phyloP scores from a whole-genome alignment of 2,329 filamentous ascomycete species.

The Talaromyces sp. region DNA sequence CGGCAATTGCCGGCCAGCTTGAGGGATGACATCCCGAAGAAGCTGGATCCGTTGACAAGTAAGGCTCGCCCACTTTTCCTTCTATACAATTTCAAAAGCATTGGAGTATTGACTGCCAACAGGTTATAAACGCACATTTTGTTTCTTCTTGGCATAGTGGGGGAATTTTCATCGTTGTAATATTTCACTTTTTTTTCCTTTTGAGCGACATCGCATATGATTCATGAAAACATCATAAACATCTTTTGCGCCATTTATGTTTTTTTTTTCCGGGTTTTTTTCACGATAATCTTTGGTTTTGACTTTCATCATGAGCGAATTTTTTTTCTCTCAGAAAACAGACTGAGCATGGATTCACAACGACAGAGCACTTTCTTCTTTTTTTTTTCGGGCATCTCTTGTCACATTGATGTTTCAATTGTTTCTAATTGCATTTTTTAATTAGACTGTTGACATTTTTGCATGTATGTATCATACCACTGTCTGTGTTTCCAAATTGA shows the following conservation, averaged over 20 bases:
- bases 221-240: neutral
- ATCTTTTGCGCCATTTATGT: neutral
- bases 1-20: slow-evolving; percentile 20
- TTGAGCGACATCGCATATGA: neutral
- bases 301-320: neutral
- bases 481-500: too few species aligned
- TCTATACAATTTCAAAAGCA: neutral
- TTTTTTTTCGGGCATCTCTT: neutral
- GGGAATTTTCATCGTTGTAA: neutral
- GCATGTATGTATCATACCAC: too few species aligned
- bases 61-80: neutral
- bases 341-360: neutral
- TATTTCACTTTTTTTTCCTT: neutral
- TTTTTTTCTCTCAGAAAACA: neutral
- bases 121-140: neutral
- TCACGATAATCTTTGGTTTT: neutral
- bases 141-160: neutral
- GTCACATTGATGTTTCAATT: neutral
- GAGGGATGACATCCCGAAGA: neutral
- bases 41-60: neutral
- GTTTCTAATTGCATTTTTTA: neutral
- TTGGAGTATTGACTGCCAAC: neutral
- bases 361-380: too few species aligned
- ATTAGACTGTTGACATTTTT: too few species aligned
- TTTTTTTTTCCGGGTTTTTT: neutral